A percentile compares a stretch with the other conserved stretches of the same genome.
These are phyloP conservation scores for Alloteropsis angusta DNA, from an alignment of 202 grass and related monocot species.

Conservation along the genomic window DNA sequence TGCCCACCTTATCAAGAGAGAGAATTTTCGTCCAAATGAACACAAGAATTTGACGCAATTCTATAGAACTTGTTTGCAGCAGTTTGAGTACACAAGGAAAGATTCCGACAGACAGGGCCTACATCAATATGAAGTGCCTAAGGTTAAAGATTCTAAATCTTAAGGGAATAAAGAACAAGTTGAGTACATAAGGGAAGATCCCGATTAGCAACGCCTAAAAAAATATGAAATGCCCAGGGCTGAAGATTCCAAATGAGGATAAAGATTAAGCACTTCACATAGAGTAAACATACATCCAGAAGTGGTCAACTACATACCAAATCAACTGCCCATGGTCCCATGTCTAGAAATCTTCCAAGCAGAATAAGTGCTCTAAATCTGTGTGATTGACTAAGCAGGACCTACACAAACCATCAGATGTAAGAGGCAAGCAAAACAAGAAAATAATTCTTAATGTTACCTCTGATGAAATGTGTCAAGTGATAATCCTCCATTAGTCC, in stretches of 20 bases:
- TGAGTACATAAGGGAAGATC: conserved; percentile 91
- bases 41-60: conserved; percentile 94
- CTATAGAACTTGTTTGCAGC: conserved; percentile 83
- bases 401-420: conserved; percentile 38
- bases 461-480: too few species aligned
- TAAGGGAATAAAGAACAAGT: too few species aligned
- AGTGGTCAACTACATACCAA: conserved; percentile 44
- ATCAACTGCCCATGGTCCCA: conserved; percentile 99
- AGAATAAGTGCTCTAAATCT: conserved; percentile 92
- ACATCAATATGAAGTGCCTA: neutral
- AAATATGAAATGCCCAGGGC: too few species aligned
- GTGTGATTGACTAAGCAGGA: conserved; percentile 91
- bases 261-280: too few species aligned
- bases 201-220: conserved; percentile 83
- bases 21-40: conserved; percentile 99
- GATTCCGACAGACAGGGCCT: too few species aligned
- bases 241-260: too few species aligned
- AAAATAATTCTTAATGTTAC: conserved; percentile 5
- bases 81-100: conserved; percentile 29
- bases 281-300: neutral
- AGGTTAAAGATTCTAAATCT: too few species aligned
- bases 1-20: conserved; percentile 79
- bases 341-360: conserved; percentile 98
- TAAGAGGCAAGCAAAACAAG: neutral
- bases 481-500: too few species aligned